Conservation (phyloP, 2,329 filamentous ascomycete species). For the Ophiostoma tasmaniense region DNA sequence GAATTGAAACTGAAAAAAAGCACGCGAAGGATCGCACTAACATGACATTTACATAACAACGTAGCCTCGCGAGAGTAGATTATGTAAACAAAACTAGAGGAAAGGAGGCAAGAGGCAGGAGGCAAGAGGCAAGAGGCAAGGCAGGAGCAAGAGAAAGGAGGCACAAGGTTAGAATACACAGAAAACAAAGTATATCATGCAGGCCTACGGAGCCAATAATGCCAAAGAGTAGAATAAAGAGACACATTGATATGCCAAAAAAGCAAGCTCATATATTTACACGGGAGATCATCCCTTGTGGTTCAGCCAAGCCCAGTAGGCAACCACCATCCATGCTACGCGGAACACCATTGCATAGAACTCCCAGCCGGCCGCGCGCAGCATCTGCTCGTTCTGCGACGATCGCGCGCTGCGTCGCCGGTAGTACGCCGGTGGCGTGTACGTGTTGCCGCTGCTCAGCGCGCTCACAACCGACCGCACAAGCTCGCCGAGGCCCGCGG, state of each 20-base stretch:
- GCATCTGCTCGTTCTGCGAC: conserved; percentile 1
- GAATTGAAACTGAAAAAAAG: no score
- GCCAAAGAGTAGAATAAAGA: background rate
- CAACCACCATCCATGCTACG: conserved; percentile 54
- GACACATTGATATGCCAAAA: background rate
- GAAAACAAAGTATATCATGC: background rate
- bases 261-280: background rate
- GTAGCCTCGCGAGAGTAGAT: background rate
- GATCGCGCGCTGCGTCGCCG: conserved; percentile 32
- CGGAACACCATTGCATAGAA: conserved; percentile 52
- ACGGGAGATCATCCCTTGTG: conserved; percentile 39
- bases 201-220: background rate
- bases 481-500: background rate
- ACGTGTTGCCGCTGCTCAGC: conserved; percentile 15
- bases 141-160: no score
- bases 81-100: background rate
- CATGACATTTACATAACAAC: background rate
- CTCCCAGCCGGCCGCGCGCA: conserved; percentile 43
- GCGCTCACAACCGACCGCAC: conserved; percentile 18
- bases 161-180: background rate
- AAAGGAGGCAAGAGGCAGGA: background rate
- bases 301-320: conserved; percentile 60
- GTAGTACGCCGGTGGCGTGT: conserved; percentile 19
- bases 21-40: background rate
- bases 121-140: no score